Percentiles rank a stretch among this genome's conserved stretches.
These are phyloP conservation scores for Thalassiosira oceanica DNA, from an alignment of 352 stramenopile genomes.

Conservation along the genomic window DNA sequence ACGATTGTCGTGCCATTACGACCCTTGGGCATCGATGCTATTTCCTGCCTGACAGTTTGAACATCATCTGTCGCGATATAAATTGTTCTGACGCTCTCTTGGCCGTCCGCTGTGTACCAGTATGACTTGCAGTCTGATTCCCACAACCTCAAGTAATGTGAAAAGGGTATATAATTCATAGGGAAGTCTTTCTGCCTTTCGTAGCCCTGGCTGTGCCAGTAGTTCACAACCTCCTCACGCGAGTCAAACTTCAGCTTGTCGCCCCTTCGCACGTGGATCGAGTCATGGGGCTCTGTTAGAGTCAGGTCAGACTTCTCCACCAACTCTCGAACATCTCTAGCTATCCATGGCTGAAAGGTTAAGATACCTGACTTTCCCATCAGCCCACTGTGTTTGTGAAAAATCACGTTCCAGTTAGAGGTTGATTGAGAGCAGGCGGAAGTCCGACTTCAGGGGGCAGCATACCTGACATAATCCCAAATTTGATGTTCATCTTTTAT, in stretches of 20 bases:
- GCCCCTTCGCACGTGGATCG: slow-evolving; percentile 40
- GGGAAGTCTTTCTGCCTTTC: slow-evolving; percentile 5
- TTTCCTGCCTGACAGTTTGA: slow-evolving; percentile 7
- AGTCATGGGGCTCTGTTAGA: slow-evolving; percentile 23
- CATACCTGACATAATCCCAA: slow-evolving; percentile 44
- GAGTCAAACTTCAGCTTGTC: slow-evolving; percentile 32
- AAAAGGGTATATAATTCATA: slow-evolving; percentile 36
- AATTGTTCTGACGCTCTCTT: slow-evolving; percentile 3
- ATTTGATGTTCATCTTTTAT: slow-evolving; percentile 18
- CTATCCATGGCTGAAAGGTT: slow-evolving; percentile 45
- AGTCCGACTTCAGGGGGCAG: too few relatives aligned
- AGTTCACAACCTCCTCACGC: slow-evolving; percentile 10
- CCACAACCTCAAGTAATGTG: slow-evolving; percentile 24
- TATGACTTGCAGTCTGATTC: slow-evolving; percentile 1
- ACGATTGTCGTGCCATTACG: slow-evolving; percentile 7
- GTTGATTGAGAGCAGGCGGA: too few relatives aligned
- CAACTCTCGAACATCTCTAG: slow-evolving; percentile 17
- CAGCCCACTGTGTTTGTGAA: too few relatives aligned
- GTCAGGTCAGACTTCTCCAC: slow-evolving; percentile 17
- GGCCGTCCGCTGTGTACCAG: not conserved
- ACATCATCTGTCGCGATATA: slow-evolving; percentile 34
- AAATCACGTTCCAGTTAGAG: too few relatives aligned
- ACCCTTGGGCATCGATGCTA: slow-evolving; percentile 10
- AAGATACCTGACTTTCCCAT: slow-evolving; percentile 29
- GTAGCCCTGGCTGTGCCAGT: slow-evolving; percentile 13